Evolutionary conservation across 179 eudicot species (phyloP), one percentile per base, ranked within the genome.

Genomic region (Amaranthus tricolor): DNA sequence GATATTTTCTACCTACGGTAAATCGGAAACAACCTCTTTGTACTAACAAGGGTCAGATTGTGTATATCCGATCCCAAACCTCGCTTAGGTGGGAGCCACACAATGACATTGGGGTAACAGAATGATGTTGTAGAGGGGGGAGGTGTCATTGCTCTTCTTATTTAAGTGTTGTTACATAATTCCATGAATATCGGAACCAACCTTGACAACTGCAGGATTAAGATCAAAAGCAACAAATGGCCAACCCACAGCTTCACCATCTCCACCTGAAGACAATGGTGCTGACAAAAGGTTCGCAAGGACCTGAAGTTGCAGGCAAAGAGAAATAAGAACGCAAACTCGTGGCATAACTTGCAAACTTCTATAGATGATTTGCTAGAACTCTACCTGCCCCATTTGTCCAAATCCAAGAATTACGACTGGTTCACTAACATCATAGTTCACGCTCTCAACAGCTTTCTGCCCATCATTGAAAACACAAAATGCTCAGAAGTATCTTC

Each of bases 371-470:
- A 80, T 63, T 7, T 68, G 60, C 50, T 15, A 74, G 56, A 52
- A 50, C 56, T 10, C 44, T 78, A 94, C 98, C 97, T 93, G 99
- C 51, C 93, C 97, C 98, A 93, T 95, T 74, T 91, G 97, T 66
- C 98, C 97, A 81, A 95, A 95, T 71, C 99, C 99, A 81, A 95
- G 91, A 67, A 95, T 93, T 65, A 95, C 98, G 58, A 95, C 89
- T 60, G 99, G 98, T 47, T 95, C 97, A 44, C 85, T 83, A 65
- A 85, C 97, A 62, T 86, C 96, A 63, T 87, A 95, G 63, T 91
- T 91, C 76, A 83, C 76, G 14, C 40, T 58, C 31, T 88, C 91
- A 45, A 74, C 57, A 79, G 76, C 51, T 84, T 76, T 86, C 97
- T 92, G 97, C 56, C 63, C 11, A 65, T 60, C 8, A 65, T 59